A percentile compares a stretch with the other conserved stretches of the same genome.
Evolutionary conservation across 2,329 filamentous ascomycete genomes (phyloP).

Genomic region (Fusarium sp.): DNA sequence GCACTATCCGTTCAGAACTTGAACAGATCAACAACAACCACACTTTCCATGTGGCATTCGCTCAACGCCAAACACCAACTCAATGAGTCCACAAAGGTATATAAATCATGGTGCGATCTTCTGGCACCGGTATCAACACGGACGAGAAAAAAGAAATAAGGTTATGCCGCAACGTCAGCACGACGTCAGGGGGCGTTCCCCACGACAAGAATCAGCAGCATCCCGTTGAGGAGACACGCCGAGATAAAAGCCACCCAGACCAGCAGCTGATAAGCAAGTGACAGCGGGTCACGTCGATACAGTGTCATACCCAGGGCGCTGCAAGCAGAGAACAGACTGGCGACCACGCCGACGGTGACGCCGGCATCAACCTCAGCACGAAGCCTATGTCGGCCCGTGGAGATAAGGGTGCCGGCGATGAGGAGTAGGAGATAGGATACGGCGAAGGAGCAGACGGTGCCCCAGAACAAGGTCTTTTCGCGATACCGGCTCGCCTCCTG

Average conservation of each 20-base stretch:
- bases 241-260: conserved; percentile 50
- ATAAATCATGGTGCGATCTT: conserved; percentile 16
- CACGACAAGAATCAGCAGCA: conserved; percentile 54
- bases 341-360: conserved; percentile 72
- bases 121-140: not conserved
- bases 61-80: conserved; percentile 35
- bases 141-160: not conserved
- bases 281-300: conserved; percentile 57
- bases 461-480: conserved; percentile 63
- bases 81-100: conserved; percentile 10
- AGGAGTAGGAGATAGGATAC: conserved; percentile 69
- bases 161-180: not conserved
- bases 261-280: conserved; percentile 54
- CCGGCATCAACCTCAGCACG: conserved; percentile 76
- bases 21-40: conserved; percentile 3
- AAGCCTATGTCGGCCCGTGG: conserved; percentile 72
- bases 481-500: conserved; percentile 60
- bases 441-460: conserved; percentile 62
- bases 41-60: conserved; percentile 19
- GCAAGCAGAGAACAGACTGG: conserved; percentile 70
- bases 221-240: conserved; percentile 54
- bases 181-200: conserved; percentile 48
- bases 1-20: not conserved
- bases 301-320: conserved; percentile 66
- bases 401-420: conserved; percentile 70